Base-by-base conservation (phyloP, 768 basidiomycete genomes). In the Clitopilus hobsonii region DNA sequence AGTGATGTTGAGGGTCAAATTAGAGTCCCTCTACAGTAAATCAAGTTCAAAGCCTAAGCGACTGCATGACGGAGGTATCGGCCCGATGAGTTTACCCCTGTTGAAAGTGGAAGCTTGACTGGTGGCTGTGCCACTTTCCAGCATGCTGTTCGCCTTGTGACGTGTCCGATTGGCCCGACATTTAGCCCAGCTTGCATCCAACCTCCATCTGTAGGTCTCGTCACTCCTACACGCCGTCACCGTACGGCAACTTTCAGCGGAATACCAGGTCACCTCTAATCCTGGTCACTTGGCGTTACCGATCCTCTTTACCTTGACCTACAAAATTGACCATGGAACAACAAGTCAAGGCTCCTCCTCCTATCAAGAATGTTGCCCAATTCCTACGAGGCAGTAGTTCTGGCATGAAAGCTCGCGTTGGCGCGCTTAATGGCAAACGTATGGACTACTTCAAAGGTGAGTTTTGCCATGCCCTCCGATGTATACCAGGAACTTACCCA, bases 371-470 rank as follows among this genome's bases (percentile, higher is more conserved):
- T 63, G 86, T 94, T 49, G 91, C 91, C 53, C 82, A 90, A 60
- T 99, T 91, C 65, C 76, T 99, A 50, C 85, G 97, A 45, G 86
- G 89, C 60, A 86, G 89, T 61, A 87, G 85, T 63, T 79, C 91
- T 13, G 92, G 92, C 1, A 84, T 98, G 63, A 98, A 97, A 76
- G 81, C 87, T 53, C 81, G 92, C 59, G 86, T 89, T 8, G 97
- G 97, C 20, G 89, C 94, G 7, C 73, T 98, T 64, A 92, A 92
- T 62, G 96, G 96, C 22, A 97, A 96, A 71, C 86, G 96, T 29
- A 74, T 95, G 51, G 96, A 98, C 71, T 99, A 98, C 74, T 99
- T 98, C 80, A 99, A 94, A 77, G 97, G 96, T 94, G 51, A 61
- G 79, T 65, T 29, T 25, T 20, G 13, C 30, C 23, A 29, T 22